These are phyloP conservation scores for Carallia pectinifolia DNA, from an alignment of 345 rosid genomes.

Conservation along the genomic window DNA sequence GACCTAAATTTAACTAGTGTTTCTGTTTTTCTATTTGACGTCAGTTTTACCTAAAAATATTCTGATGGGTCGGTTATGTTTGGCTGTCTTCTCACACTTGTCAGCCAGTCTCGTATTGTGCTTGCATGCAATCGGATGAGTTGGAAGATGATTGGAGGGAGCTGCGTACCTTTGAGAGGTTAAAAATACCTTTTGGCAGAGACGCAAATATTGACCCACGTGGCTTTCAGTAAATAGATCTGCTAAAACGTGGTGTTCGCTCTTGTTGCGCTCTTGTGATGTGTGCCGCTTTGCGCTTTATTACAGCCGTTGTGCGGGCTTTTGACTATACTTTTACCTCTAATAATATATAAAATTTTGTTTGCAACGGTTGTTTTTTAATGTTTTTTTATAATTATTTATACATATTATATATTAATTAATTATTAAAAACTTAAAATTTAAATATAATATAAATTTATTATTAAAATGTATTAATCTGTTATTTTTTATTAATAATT, in stretches of 20 bases:
- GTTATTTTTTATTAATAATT: too few species aligned
- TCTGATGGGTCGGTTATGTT: constrained; percentile 31
- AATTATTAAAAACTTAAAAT: too few species aligned
- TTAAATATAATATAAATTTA: too few species aligned
- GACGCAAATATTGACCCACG: neutral
- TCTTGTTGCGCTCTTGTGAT: constrained; percentile 16
- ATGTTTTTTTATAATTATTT: too few species aligned
- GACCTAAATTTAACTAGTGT: too few species aligned
- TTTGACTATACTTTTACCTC: too few species aligned
- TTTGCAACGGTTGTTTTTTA: too few species aligned
- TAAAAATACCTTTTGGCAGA: neutral
- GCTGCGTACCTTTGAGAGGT: neutral
- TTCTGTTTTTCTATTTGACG: neutral
- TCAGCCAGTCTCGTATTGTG: neutral
- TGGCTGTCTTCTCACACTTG: constrained; percentile 27
- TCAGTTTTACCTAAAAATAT: neutral
- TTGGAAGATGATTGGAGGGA: constrained; percentile 29
- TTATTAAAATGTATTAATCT: too few species aligned
- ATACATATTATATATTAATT: too few species aligned
- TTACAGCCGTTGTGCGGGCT: constrained; percentile 16
- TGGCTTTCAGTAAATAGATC: constrained; percentile 2
- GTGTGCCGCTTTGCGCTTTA: constrained; percentile 10
- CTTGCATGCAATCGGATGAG: constrained; percentile 52
- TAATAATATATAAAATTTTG: too few species aligned
- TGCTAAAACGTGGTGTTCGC: constrained; percentile 12